Base-by-base conservation (phyloP, 2,329 filamentous ascomycete species). In the Amphichorda felina region DNA sequence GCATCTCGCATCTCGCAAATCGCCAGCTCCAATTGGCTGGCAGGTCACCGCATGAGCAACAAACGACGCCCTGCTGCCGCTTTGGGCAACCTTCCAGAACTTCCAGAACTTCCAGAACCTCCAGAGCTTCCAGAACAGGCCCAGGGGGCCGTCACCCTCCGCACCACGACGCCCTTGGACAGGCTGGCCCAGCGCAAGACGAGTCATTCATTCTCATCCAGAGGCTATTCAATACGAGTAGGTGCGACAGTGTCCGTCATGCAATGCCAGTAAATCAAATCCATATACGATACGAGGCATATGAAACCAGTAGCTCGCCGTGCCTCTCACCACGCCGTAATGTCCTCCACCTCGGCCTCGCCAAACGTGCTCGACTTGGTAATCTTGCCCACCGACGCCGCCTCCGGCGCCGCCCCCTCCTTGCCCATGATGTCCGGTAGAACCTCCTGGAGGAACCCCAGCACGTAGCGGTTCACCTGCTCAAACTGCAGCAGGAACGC, bases 401-500 rank as follows among this genome's bases (percentile, higher is more conserved):
- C 66, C 41, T 64, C 65, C 38, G 60, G 61, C 17, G 61, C 64
- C 3, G 57, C 59, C 3, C 66, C 72, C 16, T 73, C 64, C 47
- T 66, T 72, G 25, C 59, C 63, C 88, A 96, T 95, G 43, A 98
- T 89, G 45, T 94, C 84, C 1, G 87, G 85, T 21, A 98, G 57
- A 3, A 82, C 77, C 48, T 89, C 78, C 39, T 79, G 72, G 56
- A 98, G 66, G 53, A 98, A 98, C 2, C 73, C 74, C 14, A 95
- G 61, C 34, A 95, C 77, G 53, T 94, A 85, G 22, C 66, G 70
- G 59, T 98, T 98, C 40, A 96, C 91, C 60, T 96, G 89, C 63
- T 95, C 86, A 51, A 98, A 98, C 57, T 98, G 89, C 37, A 98
- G 63, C 49, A 98, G 60, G 57, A 98, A 98, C 0, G 91, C 91